These are phyloP conservation scores for Trichoderma koningiopsis DNA, from an alignment of 2,329 filamentous ascomycete species.

Conservation along the genomic window DNA sequence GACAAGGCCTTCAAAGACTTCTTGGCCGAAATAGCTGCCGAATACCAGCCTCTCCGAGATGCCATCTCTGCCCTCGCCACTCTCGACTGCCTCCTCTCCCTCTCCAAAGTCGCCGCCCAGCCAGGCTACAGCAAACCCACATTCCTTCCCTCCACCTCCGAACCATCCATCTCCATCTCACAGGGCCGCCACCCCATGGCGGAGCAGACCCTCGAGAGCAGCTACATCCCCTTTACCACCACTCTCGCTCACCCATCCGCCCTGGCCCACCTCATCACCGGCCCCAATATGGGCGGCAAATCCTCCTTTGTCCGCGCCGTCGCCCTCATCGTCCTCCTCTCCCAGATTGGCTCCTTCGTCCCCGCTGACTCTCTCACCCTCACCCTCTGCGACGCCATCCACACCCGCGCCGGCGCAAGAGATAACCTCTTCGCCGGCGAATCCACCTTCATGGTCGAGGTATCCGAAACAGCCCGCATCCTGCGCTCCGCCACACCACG, in stretches of 20 bases:
- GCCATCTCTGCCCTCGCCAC: constrained; percentile 82
- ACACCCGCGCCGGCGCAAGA: constrained; percentile 92
- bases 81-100: constrained; percentile 85
- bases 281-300: constrained; percentile 98
- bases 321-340: constrained; percentile 89
- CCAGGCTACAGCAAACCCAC: constrained; percentile 85
- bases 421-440: constrained; percentile 96
- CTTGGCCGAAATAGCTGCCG: constrained; percentile 71
- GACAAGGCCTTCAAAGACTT: constrained; percentile 77
- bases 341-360: constrained; percentile 92
- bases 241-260: constrained; percentile 66
- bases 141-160: constrained; percentile 61
- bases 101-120: constrained; percentile 79
- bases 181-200: constrained; percentile 91
- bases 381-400: constrained; percentile 86
- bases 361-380: constrained; percentile 74
- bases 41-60: constrained; percentile 88
- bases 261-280: constrained; percentile 84
- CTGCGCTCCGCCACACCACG: constrained; percentile 84
- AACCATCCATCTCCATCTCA: constrained; percentile 63
- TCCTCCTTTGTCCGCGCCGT: constrained; percentile 95
- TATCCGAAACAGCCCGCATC: constrained; percentile 89
- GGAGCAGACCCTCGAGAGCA: constrained; percentile 80
- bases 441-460: constrained; percentile 96
- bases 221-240: constrained; percentile 90